Evolutionary conservation across 495 filamentous ascomycete genomes (phyloP).

Genomic region (Aspergillus mulundensis): DNA sequence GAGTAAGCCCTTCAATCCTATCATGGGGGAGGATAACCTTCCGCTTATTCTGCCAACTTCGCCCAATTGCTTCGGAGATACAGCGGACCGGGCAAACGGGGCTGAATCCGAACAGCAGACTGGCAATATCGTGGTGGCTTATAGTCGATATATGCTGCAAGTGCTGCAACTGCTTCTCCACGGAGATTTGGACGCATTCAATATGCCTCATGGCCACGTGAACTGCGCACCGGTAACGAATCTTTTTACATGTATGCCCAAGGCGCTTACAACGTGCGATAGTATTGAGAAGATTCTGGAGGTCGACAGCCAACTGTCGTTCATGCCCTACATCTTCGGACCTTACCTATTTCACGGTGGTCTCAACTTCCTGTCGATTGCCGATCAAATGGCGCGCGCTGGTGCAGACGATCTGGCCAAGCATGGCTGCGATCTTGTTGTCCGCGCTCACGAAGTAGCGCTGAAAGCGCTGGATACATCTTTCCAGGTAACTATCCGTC

Average conservation of each 20-base stretch:
- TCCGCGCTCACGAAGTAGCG: slow-evolving; percentile 55
- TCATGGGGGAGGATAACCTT: neutral
- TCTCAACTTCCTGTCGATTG: slow-evolving; percentile 53
- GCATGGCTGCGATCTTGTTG: slow-evolving; percentile 54
- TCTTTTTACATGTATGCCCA: slow-evolving; percentile 49
- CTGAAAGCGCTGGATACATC: slow-evolving; percentile 58
- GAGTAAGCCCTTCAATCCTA: neutral
- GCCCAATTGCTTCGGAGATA: slow-evolving; percentile 36
- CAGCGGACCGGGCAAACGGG: neutral
- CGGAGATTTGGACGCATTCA: too few species aligned
- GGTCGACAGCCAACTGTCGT: slow-evolving; percentile 53
- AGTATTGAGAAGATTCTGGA: slow-evolving; percentile 49
- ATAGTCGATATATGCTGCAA: too few species aligned
- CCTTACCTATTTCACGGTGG: slow-evolving; percentile 58
- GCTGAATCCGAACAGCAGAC: too few species aligned
- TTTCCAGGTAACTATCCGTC: slow-evolving; percentile 51
- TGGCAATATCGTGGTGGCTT: too few species aligned
- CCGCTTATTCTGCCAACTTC: neutral
- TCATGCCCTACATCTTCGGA: slow-evolving; percentile 60
- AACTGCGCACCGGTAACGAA: too few species aligned
- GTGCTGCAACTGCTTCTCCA: too few species aligned
- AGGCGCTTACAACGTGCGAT: slow-evolving; percentile 29
- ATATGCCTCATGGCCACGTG: too few species aligned
- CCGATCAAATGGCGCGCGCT: slow-evolving; percentile 50
- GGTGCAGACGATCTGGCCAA: slow-evolving; percentile 50